Percentiles rank a stretch among this genome's conserved stretches.
Conservation (phyloP, 192 early-diverging fungal genomes). For the Entomortierella beljakovae region DNA sequence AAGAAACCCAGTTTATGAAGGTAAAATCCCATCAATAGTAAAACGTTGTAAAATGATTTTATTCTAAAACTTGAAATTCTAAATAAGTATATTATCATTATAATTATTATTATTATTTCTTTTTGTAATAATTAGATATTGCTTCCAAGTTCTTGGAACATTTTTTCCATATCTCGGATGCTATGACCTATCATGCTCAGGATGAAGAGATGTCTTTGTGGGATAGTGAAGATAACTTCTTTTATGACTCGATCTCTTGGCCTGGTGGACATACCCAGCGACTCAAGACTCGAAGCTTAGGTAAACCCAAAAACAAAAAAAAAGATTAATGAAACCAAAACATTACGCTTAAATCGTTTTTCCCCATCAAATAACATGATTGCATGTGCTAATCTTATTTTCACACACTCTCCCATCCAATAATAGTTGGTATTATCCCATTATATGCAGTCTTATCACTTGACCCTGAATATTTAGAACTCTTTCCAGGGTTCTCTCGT, state of each 20-base stretch:
- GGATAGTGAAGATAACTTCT: slow-evolving; percentile 62
- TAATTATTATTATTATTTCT: background rate
- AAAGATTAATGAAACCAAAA: background rate
- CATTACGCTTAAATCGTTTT: background rate
- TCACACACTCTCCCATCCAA: background rate
- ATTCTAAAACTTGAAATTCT: too few species aligned
- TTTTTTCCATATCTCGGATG: slow-evolving; percentile 69
- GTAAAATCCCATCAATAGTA: too few species aligned
- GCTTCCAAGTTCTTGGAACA: slow-evolving; percentile 69
- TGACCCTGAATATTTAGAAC: slow-evolving; percentile 55
- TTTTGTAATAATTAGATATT: slow-evolving; percentile 39
- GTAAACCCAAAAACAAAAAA: slow-evolving; percentile 18
- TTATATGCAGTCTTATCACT: slow-evolving; percentile 56
- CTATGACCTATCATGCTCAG: slow-evolving; percentile 56
- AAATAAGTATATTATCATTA: background rate
- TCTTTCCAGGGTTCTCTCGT: slow-evolving; percentile 40
- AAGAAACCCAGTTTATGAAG: slow-evolving; percentile 33
- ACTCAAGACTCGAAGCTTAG: slow-evolving; percentile 63
- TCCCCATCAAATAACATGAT: too few species aligned
- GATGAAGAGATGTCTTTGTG: slow-evolving; percentile 55
- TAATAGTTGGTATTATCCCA: slow-evolving; percentile 60
- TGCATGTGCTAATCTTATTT: too few species aligned
- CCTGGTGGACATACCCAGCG: slow-evolving; percentile 57
- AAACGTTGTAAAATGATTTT: too few species aligned
- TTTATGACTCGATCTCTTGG: slow-evolving; percentile 64